Conservation (phyloP, 805 yeast species). For the Spathaspora passalidarum region DNA sequence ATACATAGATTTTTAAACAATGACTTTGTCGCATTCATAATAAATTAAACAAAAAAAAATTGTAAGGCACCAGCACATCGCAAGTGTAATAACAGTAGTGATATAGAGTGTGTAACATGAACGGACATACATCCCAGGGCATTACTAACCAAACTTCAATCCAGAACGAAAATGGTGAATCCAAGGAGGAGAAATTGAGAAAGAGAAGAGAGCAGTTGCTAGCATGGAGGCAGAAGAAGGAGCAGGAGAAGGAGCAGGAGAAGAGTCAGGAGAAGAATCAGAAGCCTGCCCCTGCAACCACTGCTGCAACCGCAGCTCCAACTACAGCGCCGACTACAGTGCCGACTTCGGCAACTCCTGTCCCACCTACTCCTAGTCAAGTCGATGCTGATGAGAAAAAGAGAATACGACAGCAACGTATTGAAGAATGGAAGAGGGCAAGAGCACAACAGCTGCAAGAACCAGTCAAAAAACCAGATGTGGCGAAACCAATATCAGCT, state of each 20-base stretch:
- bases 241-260: slow-evolving; percentile 21
- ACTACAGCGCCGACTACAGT: neutral
- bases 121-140: neutral
- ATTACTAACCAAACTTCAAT: slow-evolving; percentile 14
- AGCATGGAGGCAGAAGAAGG: slow-evolving; percentile 59
- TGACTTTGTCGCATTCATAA: too few species aligned
- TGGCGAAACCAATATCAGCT: neutral
- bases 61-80: too few species aligned
- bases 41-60: too few species aligned
- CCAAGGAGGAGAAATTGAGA: slow-evolving; percentile 32
- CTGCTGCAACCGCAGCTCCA: neutral
- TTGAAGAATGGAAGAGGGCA: slow-evolving; percentile 53
- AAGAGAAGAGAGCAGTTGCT: slow-evolving; percentile 52
- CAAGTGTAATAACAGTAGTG: neutral
- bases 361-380: too few species aligned
- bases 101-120: neutral
- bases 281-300: neutral
- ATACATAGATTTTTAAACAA: too few species aligned
- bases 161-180: slow-evolving; percentile 10
- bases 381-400: slow-evolving; percentile 13
- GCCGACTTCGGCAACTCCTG: neutral
- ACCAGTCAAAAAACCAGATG: neutral
- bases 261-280: slow-evolving; percentile 1
- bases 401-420: slow-evolving; percentile 32
- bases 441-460: slow-evolving; percentile 10